These are phyloP conservation scores for Porogramme epimiltina DNA, from an alignment of 1,284 basidiomycete species.

Conservation along the genomic window DNA sequence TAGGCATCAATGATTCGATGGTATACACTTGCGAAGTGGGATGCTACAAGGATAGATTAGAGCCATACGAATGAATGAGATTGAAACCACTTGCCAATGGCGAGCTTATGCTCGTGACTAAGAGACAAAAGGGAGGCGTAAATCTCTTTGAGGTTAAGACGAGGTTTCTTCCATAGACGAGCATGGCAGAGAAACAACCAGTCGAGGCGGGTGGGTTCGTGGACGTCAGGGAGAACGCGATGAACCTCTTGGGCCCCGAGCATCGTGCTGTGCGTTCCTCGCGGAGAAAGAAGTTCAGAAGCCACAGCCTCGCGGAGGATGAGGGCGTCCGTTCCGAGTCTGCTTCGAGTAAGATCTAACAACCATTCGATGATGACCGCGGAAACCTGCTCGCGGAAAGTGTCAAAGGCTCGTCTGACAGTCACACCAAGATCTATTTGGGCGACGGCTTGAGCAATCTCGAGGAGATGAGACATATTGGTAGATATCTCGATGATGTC, in stretches of 20 bases:
- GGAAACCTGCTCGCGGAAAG: slow-evolving; percentile 87
- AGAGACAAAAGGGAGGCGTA: slow-evolving; percentile 79
- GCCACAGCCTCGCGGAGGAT: slow-evolving; percentile 75
- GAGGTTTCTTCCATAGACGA: slow-evolving; percentile 82
- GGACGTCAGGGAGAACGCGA: slow-evolving; percentile 50
- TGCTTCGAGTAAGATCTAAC: slow-evolving; percentile 76
- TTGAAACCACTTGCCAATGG: slow-evolving; percentile 62
- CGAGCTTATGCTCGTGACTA: slow-evolving; percentile 75
- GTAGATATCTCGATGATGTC: slow-evolving; percentile 83
- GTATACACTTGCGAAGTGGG: slow-evolving; percentile 85
- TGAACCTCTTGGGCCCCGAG: slow-evolving; percentile 36
- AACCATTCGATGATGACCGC: slow-evolving; percentile 87
- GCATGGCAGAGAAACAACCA: slow-evolving; percentile 80
- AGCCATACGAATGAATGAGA: background rate
- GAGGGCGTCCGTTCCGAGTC: slow-evolving; percentile 66
- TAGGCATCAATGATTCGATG: slow-evolving; percentile 89
- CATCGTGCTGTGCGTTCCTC: slow-evolving; percentile 36
- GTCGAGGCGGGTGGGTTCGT: slow-evolving; percentile 66
- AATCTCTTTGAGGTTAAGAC: slow-evolving; percentile 80
- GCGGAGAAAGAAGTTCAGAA: slow-evolving; percentile 65
- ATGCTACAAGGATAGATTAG: slow-evolving; percentile 49
- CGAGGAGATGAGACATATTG: slow-evolving; percentile 70
- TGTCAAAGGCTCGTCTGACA: slow-evolving; percentile 85
- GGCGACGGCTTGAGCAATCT: slow-evolving; percentile 79
- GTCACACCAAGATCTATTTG: slow-evolving; percentile 94